A percentile compares a stretch with the other conserved stretches of the same genome.
phyloP scores from a whole-genome alignment of 257 asterid genomes.

The Lantana camara region DNA sequence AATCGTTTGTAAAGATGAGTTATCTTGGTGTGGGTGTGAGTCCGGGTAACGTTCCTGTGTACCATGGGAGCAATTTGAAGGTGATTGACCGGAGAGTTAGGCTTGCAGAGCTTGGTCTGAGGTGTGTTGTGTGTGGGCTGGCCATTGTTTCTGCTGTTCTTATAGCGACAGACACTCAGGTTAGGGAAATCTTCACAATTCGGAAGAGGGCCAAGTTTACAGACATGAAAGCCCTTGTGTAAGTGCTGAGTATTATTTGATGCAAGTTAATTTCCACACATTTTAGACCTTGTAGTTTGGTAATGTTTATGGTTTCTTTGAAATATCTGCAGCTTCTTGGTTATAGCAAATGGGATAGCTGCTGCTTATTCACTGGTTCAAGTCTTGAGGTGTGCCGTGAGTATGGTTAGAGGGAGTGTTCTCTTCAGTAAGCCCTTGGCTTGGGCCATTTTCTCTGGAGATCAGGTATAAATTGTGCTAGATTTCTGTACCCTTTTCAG shows the following conservation, averaged over 20 bases:
- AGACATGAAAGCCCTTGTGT: constrained; percentile 95
- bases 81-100: constrained; percentile 71
- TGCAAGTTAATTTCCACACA: background rate
- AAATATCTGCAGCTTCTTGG: constrained; percentile 73
- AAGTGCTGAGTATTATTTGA: constrained; percentile 31
- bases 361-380: constrained; percentile 89
- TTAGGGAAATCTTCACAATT: constrained; percentile 78
- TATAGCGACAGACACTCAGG: constrained; percentile 77
- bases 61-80: constrained; percentile 76
- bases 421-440: constrained; percentile 91
- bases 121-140: constrained; percentile 68
- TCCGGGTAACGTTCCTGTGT: constrained; percentile 88
- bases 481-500: background rate
- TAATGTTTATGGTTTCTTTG: background rate
- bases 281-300: background rate
- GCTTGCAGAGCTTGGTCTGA: constrained; percentile 62
- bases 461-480: constrained; percentile 59
- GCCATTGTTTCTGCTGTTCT: constrained; percentile 75
- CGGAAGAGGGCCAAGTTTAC: constrained; percentile 84
- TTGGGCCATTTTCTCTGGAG: constrained; percentile 97
- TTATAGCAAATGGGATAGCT: constrained; percentile 71
- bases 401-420: constrained; percentile 78
- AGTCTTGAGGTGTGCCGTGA: constrained; percentile 73
- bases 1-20: constrained; percentile 46
- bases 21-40: constrained; percentile 94